Conservation (phyloP, 1,284 basidiomycete species). For the Pyrrhoderma lamaoense region DNA sequence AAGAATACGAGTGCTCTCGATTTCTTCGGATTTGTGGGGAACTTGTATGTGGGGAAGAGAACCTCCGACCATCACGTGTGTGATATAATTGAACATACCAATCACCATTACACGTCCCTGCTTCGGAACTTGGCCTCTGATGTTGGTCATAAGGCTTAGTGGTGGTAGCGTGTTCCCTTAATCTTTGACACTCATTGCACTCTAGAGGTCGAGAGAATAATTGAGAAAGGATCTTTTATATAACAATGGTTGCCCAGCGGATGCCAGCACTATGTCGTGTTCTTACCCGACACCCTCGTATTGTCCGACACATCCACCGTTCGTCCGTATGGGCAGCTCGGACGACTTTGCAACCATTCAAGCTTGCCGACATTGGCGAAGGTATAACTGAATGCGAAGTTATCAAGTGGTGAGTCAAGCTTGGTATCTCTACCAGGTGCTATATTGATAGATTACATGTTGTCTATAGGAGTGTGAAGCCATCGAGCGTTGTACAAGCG, state of each 20-base stretch:
- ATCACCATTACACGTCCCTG: too few relatives aligned
- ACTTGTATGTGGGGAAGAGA: too few relatives aligned
- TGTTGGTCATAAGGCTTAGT: too few relatives aligned
- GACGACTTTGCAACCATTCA: slow-evolving; percentile 63
- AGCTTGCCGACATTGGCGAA: slow-evolving; percentile 93
- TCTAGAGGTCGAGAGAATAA: too few relatives aligned
- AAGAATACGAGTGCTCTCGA: too few relatives aligned
- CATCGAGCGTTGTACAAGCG: slow-evolving; percentile 51
- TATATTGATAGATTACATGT: not conserved
- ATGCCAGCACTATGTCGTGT: slow-evolving; percentile 5
- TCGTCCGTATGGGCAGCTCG: slow-evolving; percentile 31
- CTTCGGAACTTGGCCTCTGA: too few relatives aligned
- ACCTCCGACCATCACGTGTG: too few relatives aligned
- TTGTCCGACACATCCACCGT: slow-evolving; percentile 37
- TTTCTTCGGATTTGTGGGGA: too few relatives aligned
- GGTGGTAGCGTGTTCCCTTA: too few relatives aligned
- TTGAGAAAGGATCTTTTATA: too few relatives aligned
- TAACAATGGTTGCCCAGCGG: not conserved
- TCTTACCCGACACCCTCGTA: slow-evolving; percentile 5
- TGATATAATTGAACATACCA: too few relatives aligned
- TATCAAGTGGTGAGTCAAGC: slow-evolving; percentile 67
- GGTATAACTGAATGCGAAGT: slow-evolving; percentile 88
- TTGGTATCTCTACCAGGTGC: slow-evolving; percentile 10
- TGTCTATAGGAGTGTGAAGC: slow-evolving; percentile 49
- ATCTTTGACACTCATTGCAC: too few relatives aligned